Evolutionary conservation across 176 grass and related monocot species (phyloP).

Genomic region (Bolboschoenus planiculmis): DNA sequence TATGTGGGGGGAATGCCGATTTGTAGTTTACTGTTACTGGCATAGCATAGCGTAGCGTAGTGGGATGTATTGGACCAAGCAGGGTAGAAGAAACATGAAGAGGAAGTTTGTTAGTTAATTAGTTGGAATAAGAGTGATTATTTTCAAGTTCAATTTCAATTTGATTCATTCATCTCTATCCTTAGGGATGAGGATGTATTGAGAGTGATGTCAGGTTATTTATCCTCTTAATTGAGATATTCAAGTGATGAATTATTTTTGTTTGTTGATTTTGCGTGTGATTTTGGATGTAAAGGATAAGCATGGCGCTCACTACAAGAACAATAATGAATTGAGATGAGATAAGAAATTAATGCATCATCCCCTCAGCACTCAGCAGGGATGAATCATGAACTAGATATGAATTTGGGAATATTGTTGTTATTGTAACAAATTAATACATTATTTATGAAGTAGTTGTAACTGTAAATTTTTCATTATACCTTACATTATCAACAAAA

Average conservation of each 20-base stretch:
- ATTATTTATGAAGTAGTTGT: too few relatives aligned
- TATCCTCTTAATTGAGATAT: not conserved
- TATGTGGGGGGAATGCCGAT: not conserved
- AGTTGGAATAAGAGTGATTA: not conserved
- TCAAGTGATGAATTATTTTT: too few relatives aligned
- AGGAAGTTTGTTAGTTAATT: not conserved
- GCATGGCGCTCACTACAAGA: not conserved
- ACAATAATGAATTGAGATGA: not conserved
- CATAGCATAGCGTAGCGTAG: not conserved
- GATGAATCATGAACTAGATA: too few relatives aligned
- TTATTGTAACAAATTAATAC: too few relatives aligned
- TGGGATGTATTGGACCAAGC: not conserved
- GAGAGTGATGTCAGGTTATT: too few relatives aligned
- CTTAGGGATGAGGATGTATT: not conserved
- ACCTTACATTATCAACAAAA: too few relatives aligned
- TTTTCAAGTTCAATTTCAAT: not conserved
- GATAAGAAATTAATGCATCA: too few relatives aligned
- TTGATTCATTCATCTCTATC: not conserved
- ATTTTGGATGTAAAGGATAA: not conserved
- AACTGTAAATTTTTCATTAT: too few relatives aligned
- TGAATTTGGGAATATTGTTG: too few relatives aligned
- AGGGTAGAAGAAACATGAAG: not conserved
- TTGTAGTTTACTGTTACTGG: not conserved
- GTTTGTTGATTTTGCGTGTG: too few relatives aligned
- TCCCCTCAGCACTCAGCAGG: too few relatives aligned